Percentiles rank a stretch among this genome's conserved stretches.
These are phyloP conservation scores for Neurospora sp. DNA, from an alignment of 2,329 filamentous ascomycete species.

Conservation along the genomic window DNA sequence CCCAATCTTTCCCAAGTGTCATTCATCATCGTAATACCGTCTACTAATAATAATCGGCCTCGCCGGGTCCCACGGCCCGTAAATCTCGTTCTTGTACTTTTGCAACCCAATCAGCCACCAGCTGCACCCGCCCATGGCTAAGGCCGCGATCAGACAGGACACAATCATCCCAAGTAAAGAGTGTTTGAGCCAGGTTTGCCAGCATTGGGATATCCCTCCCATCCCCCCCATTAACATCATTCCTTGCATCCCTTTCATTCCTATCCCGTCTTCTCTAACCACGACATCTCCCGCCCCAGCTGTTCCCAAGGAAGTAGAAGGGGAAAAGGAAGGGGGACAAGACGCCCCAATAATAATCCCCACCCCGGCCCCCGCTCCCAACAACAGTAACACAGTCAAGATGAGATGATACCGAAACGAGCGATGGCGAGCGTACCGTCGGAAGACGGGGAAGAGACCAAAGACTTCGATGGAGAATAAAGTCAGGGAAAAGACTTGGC, in stretches of 20 bases:
- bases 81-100: conserved; percentile 98
- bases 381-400: conserved; percentile 66
- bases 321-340: not conserved
- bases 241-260: conserved; percentile 31
- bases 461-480: conserved; percentile 97
- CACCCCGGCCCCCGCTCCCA: conserved; percentile 71
- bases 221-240: no score
- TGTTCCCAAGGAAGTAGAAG: no score
- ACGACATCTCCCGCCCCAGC: no score
- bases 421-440: conserved; percentile 74
- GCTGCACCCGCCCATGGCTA: conserved; percentile 86
- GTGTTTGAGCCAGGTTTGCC: not conserved
- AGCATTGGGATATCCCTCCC: not conserved
- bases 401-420: conserved; percentile 73
- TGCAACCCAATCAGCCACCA: conserved; percentile 98
- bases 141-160: conserved; percentile 60
- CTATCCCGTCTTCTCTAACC: conserved; percentile 18
- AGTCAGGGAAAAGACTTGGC: conserved; percentile 89
- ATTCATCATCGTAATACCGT: conserved; percentile 42
- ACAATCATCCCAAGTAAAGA: conserved; percentile 62
- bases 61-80: conserved; percentile 94
- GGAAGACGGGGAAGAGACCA: conserved; percentile 92
- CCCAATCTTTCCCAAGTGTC: not conserved
- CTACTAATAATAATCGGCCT: conserved; percentile 73
- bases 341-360: conserved; percentile 48